Conservation (phyloP, 805 yeast genomes). For the Candida takata region DNA sequence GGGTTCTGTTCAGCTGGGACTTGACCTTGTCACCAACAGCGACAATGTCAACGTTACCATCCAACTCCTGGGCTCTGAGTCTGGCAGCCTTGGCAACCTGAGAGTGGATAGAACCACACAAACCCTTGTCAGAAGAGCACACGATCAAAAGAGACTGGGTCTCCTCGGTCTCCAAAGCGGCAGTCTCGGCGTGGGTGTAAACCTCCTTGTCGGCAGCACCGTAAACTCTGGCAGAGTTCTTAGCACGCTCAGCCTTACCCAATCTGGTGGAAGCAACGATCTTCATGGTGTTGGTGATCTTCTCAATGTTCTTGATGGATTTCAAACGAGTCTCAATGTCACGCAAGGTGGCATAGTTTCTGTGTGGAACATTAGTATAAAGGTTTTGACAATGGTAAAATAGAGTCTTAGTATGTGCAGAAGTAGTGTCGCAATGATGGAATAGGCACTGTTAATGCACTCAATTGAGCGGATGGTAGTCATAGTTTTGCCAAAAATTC, state of each 20-base stretch:
- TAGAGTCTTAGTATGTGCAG: too few relatives aligned
- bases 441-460: too few relatives aligned
- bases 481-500: too few relatives aligned
- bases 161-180: slow-evolving; percentile 36
- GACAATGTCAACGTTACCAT: slow-evolving; percentile 67
- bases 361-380: too few relatives aligned
- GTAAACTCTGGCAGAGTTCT: slow-evolving; percentile 80
- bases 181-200: slow-evolving; percentile 75
- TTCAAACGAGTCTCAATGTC: slow-evolving; percentile 97
- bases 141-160: slow-evolving; percentile 70
- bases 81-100: slow-evolving; percentile 89
- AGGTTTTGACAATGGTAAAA: too few relatives aligned
- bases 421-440: too few relatives aligned
- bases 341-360: slow-evolving; percentile 97
- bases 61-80: slow-evolving; percentile 47
- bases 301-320: slow-evolving; percentile 97
- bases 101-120: slow-evolving; percentile 97
- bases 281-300: slow-evolving; percentile 99
- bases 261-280: slow-evolving; percentile 97
- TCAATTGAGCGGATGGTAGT: too few relatives aligned
- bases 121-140: slow-evolving; percentile 94
- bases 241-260: slow-evolving; percentile 91
- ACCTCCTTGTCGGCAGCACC: slow-evolving; percentile 75
- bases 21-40: slow-evolving; percentile 93
- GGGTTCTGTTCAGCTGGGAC: slow-evolving; percentile 81